Percentiles rank a stretch among this genome's conserved stretches.
Evolutionary conservation across 2,329 filamentous ascomycete genomes (phyloP).

Genomic region (Aspergillus phoenicis): DNA sequence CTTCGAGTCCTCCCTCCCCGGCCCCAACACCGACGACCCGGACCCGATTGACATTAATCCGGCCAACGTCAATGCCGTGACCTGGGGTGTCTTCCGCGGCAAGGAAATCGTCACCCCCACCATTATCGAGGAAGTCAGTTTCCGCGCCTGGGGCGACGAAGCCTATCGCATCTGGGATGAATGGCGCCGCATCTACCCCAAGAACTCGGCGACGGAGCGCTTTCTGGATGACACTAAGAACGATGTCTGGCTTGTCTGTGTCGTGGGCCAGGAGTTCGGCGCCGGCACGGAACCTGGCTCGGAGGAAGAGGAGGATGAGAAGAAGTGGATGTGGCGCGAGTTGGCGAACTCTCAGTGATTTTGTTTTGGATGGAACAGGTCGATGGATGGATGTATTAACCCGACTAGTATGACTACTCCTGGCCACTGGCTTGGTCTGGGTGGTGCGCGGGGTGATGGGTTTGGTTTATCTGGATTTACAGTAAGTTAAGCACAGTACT

Average conservation of each 20-base stretch:
- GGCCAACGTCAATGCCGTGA: constrained; percentile 84
- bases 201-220: constrained; percentile 68
- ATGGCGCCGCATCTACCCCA: constrained; percentile 87
- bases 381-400: not conserved
- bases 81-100: constrained; percentile 92
- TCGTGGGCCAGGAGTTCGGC: constrained; percentile 50
- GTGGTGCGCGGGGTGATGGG: not conserved
- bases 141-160: constrained; percentile 92
- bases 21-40: constrained; percentile 27
- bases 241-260: constrained; percentile 85
- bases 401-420: constrained; percentile 2
- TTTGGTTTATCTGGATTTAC: too few species aligned
- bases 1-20: constrained; percentile 64
- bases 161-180: constrained; percentile 94
- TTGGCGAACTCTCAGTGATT: constrained; percentile 32
- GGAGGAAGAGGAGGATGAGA: constrained; percentile 43
- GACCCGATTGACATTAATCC: constrained; percentile 38
- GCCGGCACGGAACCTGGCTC: constrained; percentile 43
- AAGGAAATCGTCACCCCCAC: constrained; percentile 97
- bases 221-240: constrained; percentile 68
- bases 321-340: constrained; percentile 44
- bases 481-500: too few species aligned
- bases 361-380: not conserved
- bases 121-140: constrained; percentile 94
- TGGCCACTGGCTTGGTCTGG: not conserved